Evolutionary conservation across 1,139 yeast genomes (phyloP).

Genomic region (Nakaseomyces kungkrabaensis): DNA sequence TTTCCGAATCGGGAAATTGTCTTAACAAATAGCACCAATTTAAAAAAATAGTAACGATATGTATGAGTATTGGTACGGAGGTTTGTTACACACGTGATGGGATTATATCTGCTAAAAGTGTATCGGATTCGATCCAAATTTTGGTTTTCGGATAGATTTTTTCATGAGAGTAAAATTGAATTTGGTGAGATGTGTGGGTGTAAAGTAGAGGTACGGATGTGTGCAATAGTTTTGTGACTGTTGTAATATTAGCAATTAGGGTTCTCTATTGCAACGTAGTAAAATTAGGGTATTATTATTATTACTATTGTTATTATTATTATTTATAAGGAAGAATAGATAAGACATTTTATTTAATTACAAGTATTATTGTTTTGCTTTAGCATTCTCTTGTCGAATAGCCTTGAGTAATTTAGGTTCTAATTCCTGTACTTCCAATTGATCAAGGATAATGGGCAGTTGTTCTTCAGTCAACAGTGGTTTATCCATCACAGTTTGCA

Average conservation of each 20-base stretch:
- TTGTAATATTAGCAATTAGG: too few relatives aligned
- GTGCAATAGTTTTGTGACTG: too few relatives aligned
- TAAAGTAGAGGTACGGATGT: too few relatives aligned
- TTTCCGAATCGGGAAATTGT: neutral
- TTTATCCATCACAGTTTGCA: neutral
- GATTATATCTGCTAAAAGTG: neutral
- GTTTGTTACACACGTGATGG: neutral
- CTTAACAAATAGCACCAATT: too few relatives aligned
- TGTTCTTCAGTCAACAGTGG: neutral
- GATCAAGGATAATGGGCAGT: slow-evolving; percentile 12
- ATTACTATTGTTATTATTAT: neutral
- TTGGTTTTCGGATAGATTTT: neutral
- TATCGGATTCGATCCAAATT: neutral
- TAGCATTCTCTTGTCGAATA: slow-evolving; percentile 36
- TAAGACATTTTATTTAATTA: neutral
- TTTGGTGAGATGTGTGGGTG: neutral
- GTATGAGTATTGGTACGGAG: neutral
- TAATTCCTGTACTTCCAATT: slow-evolving; percentile 31
- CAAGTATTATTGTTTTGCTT: neutral
- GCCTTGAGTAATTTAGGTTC: slow-evolving; percentile 38
- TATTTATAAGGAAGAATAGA: neutral
- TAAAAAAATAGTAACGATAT: too few relatives aligned
- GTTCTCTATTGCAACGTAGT: too few relatives aligned
- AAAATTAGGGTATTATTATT: neutral
- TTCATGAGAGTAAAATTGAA: neutral